Base-by-base conservation (phyloP, 2,329 filamentous ascomycete genomes). In the Sporothrix pallida region DNA sequence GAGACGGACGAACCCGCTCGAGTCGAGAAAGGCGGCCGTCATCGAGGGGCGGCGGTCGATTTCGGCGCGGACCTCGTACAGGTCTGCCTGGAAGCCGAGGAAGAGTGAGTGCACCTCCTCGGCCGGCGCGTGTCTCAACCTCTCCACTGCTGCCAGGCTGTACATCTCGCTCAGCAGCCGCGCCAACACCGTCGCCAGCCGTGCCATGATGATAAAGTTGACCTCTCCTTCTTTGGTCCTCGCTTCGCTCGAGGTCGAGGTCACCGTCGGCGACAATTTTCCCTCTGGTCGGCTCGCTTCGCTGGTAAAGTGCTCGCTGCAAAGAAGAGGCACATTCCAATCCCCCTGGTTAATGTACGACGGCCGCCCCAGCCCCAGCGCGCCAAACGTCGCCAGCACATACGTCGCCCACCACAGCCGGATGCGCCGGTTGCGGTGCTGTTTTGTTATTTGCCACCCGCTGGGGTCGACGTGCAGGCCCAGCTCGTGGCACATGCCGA, bases 401-500 rank as follows among this genome's bases (percentile, higher is more conserved):
- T 42, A 62, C 23, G 58, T 62, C 3, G 23, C 58, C 58, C 58
- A 62, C 58, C 58, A 62, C 26, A 62, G 13, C 12, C 58, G 58
- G 58, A 62, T 62, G 12, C 58, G 58, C 5, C 58, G 58, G 58
- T 37, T 62, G 58, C 58, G 58, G 26, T 62, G 58, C 31, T 23
- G 58, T 26, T 13, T 26, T 26, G 58, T 62, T 9, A 62, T 62
- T 12, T 42, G 58, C 58, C 58, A 62, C 12, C 12, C 58, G 1
- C 9, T 7, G 3, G 58, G 58, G 26, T 62, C 58, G 9, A 62
- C 58, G 3, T 62, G 23, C 26, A 62, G 3, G 2, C 58, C 58
- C 26, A 62, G 58, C 26, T 62, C 58, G 58, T 62, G 58, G 58
- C 58, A 62, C 58, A 62, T 62, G 58, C 58, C 58, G 2, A 62